Conservation (phyloP, 2,329 filamentous ascomycete species). For the Tolypocladium guangdongense region DNA sequence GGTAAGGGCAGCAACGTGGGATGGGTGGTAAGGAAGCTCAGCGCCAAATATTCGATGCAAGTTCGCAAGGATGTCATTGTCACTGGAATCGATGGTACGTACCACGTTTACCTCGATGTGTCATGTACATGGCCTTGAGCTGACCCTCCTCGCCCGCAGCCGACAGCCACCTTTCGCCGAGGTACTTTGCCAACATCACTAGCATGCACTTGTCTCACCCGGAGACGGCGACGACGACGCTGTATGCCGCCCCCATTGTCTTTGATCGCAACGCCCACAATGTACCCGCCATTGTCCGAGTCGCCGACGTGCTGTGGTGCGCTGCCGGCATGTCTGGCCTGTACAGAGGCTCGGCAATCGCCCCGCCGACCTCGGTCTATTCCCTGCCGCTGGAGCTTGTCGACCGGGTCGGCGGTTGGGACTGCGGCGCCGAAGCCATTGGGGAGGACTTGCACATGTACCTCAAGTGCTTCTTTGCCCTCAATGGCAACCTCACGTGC, state of each 20-base stretch:
- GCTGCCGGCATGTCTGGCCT: slow-evolving; percentile 60
- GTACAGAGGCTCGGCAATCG: slow-evolving; percentile 51
- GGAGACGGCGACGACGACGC: slow-evolving; percentile 48
- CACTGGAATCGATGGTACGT: slow-evolving; percentile 66
- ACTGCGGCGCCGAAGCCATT: slow-evolving; percentile 58
- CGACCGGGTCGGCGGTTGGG: slow-evolving; percentile 62
- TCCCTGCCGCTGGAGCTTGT: slow-evolving; percentile 56
- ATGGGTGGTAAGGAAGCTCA: slow-evolving; percentile 58
- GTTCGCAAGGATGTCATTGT: slow-evolving; percentile 52
- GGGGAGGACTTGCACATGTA: slow-evolving; percentile 72
- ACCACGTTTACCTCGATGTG: slow-evolving; percentile 18
- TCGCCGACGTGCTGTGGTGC: slow-evolving; percentile 62
- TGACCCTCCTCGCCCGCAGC: slow-evolving; percentile 29
- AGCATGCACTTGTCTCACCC: slow-evolving; percentile 50
- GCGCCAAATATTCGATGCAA: slow-evolving; percentile 44
- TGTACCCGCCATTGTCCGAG: slow-evolving; percentile 56
- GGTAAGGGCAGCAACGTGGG: slow-evolving; percentile 67
- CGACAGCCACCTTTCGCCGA: slow-evolving; percentile 58
- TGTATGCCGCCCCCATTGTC: slow-evolving; percentile 61
- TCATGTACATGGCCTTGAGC: neutral
- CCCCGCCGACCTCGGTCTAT: slow-evolving; percentile 65
- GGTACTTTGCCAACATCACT: slow-evolving; percentile 56
- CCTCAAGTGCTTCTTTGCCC: slow-evolving; percentile 65
- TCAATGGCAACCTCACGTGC: slow-evolving; percentile 57
- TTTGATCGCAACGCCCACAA: slow-evolving; percentile 64